A percentile compares a stretch with the other conserved stretches of the same genome.
These are phyloP conservation scores for Nicotiana otophora DNA, from an alignment of 257 asterid genomes.

Conservation along the genomic window DNA sequence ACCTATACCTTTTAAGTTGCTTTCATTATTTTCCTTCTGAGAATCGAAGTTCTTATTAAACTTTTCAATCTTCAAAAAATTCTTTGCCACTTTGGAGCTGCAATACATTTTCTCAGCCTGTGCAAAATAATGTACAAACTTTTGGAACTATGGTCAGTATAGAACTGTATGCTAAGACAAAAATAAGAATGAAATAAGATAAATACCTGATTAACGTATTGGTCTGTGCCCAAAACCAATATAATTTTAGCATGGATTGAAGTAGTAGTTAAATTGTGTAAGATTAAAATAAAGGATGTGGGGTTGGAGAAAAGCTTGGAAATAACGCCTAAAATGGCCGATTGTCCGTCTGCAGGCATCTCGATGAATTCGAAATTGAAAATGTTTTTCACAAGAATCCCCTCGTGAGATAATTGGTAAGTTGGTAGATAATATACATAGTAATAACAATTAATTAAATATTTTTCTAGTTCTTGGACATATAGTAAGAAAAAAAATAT, in stretches of 20 bases:
- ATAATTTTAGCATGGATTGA: background rate
- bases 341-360: background rate
- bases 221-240: background rate
- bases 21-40: background rate
- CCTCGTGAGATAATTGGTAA: background rate
- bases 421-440: background rate
- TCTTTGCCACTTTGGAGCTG: background rate
- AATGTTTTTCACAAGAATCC: background rate
- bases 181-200: background rate
- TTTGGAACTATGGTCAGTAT: background rate
- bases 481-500: background rate
- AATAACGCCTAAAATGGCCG: background rate
- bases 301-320: background rate
- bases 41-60: background rate
- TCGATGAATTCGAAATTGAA: background rate
- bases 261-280: background rate
- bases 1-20: background rate
- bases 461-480: background rate
- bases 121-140: background rate
- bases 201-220: background rate
- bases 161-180: background rate
- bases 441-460: background rate
- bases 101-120: background rate
- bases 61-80: background rate
- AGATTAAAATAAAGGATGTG: background rate